Evolutionary conservation across 768 basidiomycete species (phyloP), one percentile per base, ranked within the genome.

Genomic region (Crassisporium funariophilum): DNA sequence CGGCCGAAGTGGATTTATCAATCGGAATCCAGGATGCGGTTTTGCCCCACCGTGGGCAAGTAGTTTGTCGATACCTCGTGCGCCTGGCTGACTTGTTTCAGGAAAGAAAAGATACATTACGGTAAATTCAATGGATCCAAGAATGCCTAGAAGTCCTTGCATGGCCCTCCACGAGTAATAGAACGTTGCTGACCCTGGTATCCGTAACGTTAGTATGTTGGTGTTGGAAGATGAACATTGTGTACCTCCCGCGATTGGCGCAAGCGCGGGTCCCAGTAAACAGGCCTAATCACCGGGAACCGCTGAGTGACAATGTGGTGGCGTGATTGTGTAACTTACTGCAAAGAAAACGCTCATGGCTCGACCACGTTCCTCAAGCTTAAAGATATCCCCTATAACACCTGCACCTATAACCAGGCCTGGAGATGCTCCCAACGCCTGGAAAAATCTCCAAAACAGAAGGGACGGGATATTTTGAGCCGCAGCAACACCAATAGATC

Each of bases 161-260:
- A 83, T 76, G 3, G 70, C 47, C 0, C 85, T 75, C 84, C 86
- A 88, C 0, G 85, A 85, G 25, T 72, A 71, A 51, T 83, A 84
- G 39, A 83, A 68, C 0, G 84, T 72, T 0, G 74, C 66, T 72
- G 35, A 13, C 79, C 79, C 76, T 47, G 23, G 15, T 41, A 22
- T 11, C 21, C 20, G 20, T 33, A 8, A 31, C 29, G 22, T 21
- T 21, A n/a, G 37, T 9, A 42, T 17, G 11, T 34, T 13, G 13
- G 29, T 19, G 16, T 13, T 11, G 4, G 20, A 2, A n/a, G 17
- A 38, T 15, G 13, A 6, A 44, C 16, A 41, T 5, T 7, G 47
- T 33, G 49, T 41, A 67, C 83, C 84, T 53, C 82, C 83, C 0
- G 67, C 52, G 1, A 81, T 60, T 0, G 85, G 83, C 0, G 85